Evolutionary conservation across 2,329 filamentous ascomycete genomes (phyloP).

Genomic region (Xylaria sp.): DNA sequence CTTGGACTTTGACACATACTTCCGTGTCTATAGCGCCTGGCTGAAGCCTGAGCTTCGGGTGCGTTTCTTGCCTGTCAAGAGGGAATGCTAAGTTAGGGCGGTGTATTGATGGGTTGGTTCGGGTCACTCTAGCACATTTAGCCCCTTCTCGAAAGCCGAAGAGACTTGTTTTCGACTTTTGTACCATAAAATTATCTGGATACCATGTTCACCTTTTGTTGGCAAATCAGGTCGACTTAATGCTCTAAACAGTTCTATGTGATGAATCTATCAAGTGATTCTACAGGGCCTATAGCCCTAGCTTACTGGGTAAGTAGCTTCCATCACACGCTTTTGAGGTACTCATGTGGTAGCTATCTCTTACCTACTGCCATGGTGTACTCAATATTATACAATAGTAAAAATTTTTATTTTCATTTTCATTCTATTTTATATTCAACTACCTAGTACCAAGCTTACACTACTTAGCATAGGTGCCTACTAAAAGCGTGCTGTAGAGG

Average conservation of each 20-base stretch:
- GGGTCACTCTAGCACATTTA: too few species aligned
- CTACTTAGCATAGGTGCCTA: too few species aligned
- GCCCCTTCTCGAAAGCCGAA: neutral
- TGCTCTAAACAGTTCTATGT: neutral
- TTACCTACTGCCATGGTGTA: too few species aligned
- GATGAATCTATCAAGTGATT: neutral
- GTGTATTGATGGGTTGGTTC: neutral
- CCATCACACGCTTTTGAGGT: too few species aligned
- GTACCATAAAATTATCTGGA: neutral
- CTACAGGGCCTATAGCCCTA: too few species aligned
- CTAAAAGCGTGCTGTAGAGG: too few species aligned
- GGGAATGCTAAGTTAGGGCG: neutral
- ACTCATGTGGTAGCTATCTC: too few species aligned
- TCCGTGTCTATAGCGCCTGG: slow-evolving; percentile 34
- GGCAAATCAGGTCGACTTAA: neutral
- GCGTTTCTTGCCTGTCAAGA: slow-evolving; percentile 21
- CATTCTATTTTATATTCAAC: too few species aligned
- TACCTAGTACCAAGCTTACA: too few species aligned
- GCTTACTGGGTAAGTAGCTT: too few species aligned
- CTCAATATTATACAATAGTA: too few species aligned
- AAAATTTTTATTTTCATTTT: too few species aligned
- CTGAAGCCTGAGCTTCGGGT: slow-evolving; percentile 37
- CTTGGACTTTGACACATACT: slow-evolving; percentile 35
- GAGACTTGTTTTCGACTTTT: neutral
- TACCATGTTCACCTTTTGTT: neutral